phyloP scores from a whole-genome alignment of 768 basidiomycete genomes.

The Mycena vitilis region DNA sequence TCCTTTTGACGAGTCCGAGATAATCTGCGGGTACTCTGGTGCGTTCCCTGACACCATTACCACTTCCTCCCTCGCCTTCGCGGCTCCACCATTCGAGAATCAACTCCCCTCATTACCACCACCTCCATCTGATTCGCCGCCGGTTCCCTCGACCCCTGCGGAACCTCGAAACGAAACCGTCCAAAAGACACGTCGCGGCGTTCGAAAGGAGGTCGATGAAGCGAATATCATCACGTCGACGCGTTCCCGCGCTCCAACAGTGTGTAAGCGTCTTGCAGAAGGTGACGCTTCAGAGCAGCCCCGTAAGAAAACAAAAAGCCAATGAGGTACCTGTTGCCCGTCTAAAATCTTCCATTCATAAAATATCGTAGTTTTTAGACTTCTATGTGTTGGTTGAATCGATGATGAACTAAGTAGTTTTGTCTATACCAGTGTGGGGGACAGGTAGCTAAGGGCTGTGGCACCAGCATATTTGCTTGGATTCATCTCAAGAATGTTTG shows the following conservation, averaged over 20 bases:
- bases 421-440: too few relatives aligned
- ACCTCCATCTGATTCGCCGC: constrained; percentile 1
- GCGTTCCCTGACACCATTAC: too few relatives aligned
- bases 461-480: too few relatives aligned
- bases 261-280: neutral
- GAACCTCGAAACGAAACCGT: neutral
- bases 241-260: neutral
- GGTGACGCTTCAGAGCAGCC: neutral
- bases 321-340: neutral
- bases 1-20: too few relatives aligned
- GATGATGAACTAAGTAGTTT: too few relatives aligned
- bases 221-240: neutral
- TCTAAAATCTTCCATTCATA: too few relatives aligned
- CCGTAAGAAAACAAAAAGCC: neutral
- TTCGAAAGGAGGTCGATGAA: neutral
- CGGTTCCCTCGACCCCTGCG: neutral
- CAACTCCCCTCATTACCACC: neutral
- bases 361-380: neutral
- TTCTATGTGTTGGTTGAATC: too few relatives aligned
- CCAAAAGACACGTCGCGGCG: neutral
- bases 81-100: neutral
- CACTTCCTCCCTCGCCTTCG: too few relatives aligned
- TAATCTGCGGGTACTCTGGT: too few relatives aligned
- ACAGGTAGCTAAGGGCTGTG: too few relatives aligned
- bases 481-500: too few relatives aligned